A percentile compares a stretch with the other conserved stretches of the same genome.
phyloP scores from a whole-genome alignment of 352 stramenopile species.

The Globisporangium carolinianum region DNA sequence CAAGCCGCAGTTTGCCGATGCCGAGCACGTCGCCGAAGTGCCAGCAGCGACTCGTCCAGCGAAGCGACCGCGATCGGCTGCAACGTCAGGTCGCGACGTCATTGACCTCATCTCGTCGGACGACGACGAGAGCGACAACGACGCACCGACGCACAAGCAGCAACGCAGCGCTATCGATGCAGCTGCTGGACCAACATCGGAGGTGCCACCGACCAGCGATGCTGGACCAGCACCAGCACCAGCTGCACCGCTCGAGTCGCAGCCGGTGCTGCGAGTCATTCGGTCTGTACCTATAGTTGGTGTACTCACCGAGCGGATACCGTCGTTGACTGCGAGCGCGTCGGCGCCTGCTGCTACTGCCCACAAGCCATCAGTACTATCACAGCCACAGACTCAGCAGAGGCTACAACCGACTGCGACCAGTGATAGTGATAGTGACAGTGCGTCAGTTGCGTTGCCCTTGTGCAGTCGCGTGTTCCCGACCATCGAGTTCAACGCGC shows the following conservation, averaged over 20 bases:
- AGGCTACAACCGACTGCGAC: neutral
- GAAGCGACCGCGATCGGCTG: conserved; percentile 2
- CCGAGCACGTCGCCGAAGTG: neutral
- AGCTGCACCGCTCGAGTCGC: too few relatives aligned
- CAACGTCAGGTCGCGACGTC: conserved; percentile 2
- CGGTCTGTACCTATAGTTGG: too few relatives aligned
- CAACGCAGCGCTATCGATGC: neutral
- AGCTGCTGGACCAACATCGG: neutral
- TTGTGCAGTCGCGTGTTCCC: conserved; percentile 5
- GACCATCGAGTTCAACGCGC: conserved; percentile 2
- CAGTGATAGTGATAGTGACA: neutral
- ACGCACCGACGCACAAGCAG: neutral
- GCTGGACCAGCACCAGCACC: neutral
- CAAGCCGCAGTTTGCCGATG: too few relatives aligned
- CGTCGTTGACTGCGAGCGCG: too few relatives aligned
- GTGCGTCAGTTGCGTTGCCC: neutral
- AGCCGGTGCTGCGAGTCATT: too few relatives aligned
- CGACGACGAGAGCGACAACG: conserved; percentile 13
- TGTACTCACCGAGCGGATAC: too few relatives aligned
- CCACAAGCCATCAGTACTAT: too few relatives aligned
- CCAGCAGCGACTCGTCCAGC: neutral
- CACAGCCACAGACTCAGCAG: too few relatives aligned
- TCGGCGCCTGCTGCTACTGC: too few relatives aligned
- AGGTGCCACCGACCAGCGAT: too few relatives aligned
- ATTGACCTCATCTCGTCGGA: conserved; percentile 33